Percentiles rank a stretch among this genome's conserved stretches.
Evolutionary conservation across 2,329 filamentous ascomycete species (phyloP).

Genomic region (Fusarium solani-melongenae): DNA sequence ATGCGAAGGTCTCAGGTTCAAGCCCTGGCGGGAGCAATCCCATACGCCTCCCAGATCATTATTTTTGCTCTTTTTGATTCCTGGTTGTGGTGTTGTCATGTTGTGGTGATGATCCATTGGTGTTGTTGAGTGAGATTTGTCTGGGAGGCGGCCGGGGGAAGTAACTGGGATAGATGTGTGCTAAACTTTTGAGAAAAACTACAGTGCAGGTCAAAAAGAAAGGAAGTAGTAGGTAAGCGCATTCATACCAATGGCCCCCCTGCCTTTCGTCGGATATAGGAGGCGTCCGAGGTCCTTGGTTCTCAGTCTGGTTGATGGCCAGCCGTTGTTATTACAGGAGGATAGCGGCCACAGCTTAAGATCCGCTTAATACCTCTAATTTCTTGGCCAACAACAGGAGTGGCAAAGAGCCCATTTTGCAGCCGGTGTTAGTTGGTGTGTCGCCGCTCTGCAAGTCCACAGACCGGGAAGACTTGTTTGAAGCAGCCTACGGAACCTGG

Average conservation of each 20-base stretch:
- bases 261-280: neutral
- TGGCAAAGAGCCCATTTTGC: too few species aligned
- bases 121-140: neutral
- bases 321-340: neutral
- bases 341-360: neutral
- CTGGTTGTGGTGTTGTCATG: neutral
- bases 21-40: slow-evolving; percentile 47
- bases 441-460: too few species aligned
- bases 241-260: neutral
- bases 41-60: slow-evolving; percentile 26
- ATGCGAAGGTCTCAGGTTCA: slow-evolving; percentile 49
- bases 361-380: too few species aligned
- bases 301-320: neutral
- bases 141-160: neutral
- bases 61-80: slow-evolving; percentile 20
- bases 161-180: neutral
- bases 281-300: neutral
- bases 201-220: neutral
- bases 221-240: neutral
- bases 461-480: too few species aligned
- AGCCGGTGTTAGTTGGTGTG: too few species aligned
- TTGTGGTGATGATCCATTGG: neutral
- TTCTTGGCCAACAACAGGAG: too few species aligned
- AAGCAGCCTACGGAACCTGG: too few species aligned
- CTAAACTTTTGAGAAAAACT: neutral